Percentiles rank a stretch among this genome's conserved stretches.
phyloP scores from a whole-genome alignment of 331 rosid genomes.

The Phaseolus coccineus region DNA sequence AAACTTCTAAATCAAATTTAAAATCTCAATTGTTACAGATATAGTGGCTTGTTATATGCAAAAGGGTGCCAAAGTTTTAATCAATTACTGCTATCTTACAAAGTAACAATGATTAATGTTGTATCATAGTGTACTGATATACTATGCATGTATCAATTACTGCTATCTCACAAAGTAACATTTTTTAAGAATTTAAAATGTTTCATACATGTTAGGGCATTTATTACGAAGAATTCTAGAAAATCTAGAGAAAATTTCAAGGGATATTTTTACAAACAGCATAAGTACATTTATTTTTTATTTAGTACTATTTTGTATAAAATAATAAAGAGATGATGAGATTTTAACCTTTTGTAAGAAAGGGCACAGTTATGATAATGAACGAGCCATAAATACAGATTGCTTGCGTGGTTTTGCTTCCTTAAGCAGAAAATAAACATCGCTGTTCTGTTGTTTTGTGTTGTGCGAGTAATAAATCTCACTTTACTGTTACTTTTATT shows the following conservation, averaged over 20 bases:
- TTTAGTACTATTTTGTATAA: too few species aligned
- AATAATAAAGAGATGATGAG: background rate
- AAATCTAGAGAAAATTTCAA: background rate
- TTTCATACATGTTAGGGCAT: background rate
- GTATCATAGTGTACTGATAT: too few species aligned
- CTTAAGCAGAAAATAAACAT: constrained; percentile 27
- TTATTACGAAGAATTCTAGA: background rate
- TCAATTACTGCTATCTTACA: background rate
- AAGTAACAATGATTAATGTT: background rate
- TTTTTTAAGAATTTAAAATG: too few species aligned
- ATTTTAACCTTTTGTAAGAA: background rate
- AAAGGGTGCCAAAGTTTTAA: background rate
- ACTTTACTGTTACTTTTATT: constrained; percentile 27
- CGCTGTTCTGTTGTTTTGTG: background rate
- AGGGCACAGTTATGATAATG: background rate
- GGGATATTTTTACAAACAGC: too few species aligned
- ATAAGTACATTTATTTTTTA: too few species aligned
- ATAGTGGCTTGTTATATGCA: background rate
- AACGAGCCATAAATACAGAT: background rate
- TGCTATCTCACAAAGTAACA: too few species aligned
- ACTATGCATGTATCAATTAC: too few species aligned
- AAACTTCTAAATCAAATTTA: background rate
- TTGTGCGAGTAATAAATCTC: constrained; percentile 34
- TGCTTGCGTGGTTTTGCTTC: constrained; percentile 45
- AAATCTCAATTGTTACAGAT: background rate